Percentiles rank a stretch among this genome's conserved stretches.
These are phyloP conservation scores for Hordeum pubiflorum DNA, from an alignment of 202 grass and related monocot genomes.

Conservation along the genomic window DNA sequence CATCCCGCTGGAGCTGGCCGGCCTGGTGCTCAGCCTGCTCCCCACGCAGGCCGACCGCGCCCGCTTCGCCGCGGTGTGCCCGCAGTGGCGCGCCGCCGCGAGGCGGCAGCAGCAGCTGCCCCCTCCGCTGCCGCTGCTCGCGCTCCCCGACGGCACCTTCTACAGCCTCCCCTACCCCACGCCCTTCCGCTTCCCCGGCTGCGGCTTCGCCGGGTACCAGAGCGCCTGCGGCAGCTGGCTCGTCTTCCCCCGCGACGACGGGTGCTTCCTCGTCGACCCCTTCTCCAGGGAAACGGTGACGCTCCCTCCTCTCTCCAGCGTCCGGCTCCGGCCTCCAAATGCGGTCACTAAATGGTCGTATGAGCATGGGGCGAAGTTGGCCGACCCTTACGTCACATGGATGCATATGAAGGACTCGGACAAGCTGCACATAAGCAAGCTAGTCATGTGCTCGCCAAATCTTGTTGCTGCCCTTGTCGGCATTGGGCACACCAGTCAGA, in stretches of 20 bases:
- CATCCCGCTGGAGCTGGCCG: background rate
- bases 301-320: background rate
- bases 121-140: background rate
- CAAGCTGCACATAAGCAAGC: background rate
- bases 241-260: background rate
- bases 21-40: slow-evolving; percentile 1
- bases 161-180: background rate
- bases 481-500: background rate
- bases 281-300: slow-evolving; percentile 11
- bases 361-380: background rate
- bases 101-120: background rate
- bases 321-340: background rate
- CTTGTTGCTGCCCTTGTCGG: background rate
- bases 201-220: background rate
- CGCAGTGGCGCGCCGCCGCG: background rate
- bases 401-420: background rate
- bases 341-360: background rate
- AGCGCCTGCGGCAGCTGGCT: background rate
- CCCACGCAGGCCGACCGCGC: background rate
- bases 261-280: slow-evolving; percentile 5
- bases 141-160: background rate
- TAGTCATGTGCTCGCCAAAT: background rate
- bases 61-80: slow-evolving; percentile 6
- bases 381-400: background rate
- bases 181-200: background rate